Base-by-base conservation (phyloP, 108 stramenopile species). In the Discostella pseudostelligera region DNA sequence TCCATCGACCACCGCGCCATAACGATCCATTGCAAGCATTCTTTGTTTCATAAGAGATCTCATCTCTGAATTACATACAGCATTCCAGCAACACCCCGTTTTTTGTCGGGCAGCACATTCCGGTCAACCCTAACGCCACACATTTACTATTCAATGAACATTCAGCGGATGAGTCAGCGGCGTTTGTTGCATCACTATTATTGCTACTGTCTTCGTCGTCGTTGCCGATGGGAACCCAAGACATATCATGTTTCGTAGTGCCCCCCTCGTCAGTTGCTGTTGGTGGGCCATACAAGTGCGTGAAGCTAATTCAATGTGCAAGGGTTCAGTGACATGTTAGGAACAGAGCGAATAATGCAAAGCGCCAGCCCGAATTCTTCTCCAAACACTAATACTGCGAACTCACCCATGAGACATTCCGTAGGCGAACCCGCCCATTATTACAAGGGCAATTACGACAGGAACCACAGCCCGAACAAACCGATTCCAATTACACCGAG, bases 401-500 rank as follows among this genome's bases (percentile, higher is more conserved):
- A 55, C 74, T 75, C 55, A 68, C 74, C 74, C 74, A 75, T 75
- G 74, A 20, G 62, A 62, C 74, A 75, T 75, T 0, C 74, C 74
- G 59, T 72, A 77, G 13, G 56, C 76, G 49, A 77, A 72, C 0
- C 70, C 70, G 9, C 70, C 65, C 65, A 77, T 72, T 9, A 77
- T 67, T 25, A 77, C 21, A 4, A 72, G 65, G 40, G 76, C 76
- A 44, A 77, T 55, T 4, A 67, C 42, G 51, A 77, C 56, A 16
- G 76, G 76, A 51, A 72, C 1, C 20, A 36, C 50, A 20, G 64
- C 76, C 12, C 76, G 70, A 32, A 57, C 67, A 46, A 66, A 77
- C 43, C 74, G 63, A 46, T 53, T 61, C 74, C 66, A 75, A 1
- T 47, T 84, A 50, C 88, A 88, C 28, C 85, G 78, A 72, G 66